These are phyloP conservation scores for Azolla pinnata DNA, from an alignment of 75 land plant genomes.

Conservation along the genomic window DNA sequence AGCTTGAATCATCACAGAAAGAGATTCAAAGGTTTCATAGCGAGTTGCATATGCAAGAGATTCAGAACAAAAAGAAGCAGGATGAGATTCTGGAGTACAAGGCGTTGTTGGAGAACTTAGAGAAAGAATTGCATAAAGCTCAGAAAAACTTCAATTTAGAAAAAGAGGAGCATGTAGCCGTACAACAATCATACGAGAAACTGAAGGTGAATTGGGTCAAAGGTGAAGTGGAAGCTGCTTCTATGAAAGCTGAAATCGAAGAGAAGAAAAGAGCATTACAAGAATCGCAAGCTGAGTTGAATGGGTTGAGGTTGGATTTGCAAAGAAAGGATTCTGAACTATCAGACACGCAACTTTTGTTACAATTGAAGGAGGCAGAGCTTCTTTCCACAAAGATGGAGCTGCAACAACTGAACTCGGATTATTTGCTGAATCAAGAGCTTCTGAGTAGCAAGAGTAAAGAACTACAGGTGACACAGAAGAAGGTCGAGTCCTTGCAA, in stretches of 20 bases:
- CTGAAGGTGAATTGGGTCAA: slow-evolving; percentile 41
- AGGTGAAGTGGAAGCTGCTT: slow-evolving; percentile 30
- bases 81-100: slow-evolving; percentile 49
- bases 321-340: slow-evolving; percentile 37
- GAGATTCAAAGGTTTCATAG: slow-evolving; percentile 39
- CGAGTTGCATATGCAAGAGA: slow-evolving; percentile 40
- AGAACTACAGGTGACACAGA: slow-evolving; percentile 43
- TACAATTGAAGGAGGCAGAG: slow-evolving; percentile 67
- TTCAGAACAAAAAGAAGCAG: slow-evolving; percentile 32
- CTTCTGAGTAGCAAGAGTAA: slow-evolving; percentile 43
- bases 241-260: slow-evolving; percentile 32
- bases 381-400: slow-evolving; percentile 55
- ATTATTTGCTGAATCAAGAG: slow-evolving; percentile 34
- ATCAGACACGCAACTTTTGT: slow-evolving; percentile 26
- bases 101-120: slow-evolving; percentile 22
- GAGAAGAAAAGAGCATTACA: slow-evolving; percentile 41
- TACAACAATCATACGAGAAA: slow-evolving; percentile 31
- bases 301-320: slow-evolving; percentile 40
- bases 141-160: slow-evolving; percentile 47
- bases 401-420: slow-evolving; percentile 67
- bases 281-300: slow-evolving; percentile 24
- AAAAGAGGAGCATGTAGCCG: slow-evolving; percentile 33
- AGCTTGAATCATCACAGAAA: slow-evolving; percentile 49
- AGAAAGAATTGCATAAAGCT: slow-evolving; percentile 38
- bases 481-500: slow-evolving; percentile 33